These are phyloP conservation scores for Vanderwaltozyma verrucispora DNA, from an alignment of 805 yeast genomes.

Conservation along the genomic window DNA sequence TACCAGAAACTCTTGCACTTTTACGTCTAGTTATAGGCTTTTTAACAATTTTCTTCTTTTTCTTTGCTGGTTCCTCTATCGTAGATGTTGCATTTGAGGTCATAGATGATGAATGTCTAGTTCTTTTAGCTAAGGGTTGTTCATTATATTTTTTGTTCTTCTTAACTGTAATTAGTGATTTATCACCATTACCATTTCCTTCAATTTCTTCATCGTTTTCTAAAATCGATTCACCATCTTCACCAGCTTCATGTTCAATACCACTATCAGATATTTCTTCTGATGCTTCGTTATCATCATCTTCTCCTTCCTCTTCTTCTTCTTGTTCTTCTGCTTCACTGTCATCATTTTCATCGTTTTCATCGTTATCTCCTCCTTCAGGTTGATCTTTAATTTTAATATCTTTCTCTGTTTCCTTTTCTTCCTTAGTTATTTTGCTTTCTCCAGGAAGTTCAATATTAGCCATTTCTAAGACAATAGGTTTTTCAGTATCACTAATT, in stretches of 20 bases:
- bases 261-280: no score
- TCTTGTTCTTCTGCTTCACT: background rate
- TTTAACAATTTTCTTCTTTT: constrained; percentile 9
- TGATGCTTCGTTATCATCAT: constrained; percentile 4
- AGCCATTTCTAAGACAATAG: no score
- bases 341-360: constrained; percentile 3
- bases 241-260: background rate
- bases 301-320: constrained; percentile 4
- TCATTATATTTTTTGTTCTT: background rate
- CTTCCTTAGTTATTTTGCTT: no score
- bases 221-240: background rate
- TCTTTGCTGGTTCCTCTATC: constrained; percentile 12
- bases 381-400: constrained; percentile 1
- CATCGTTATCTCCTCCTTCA: constrained; percentile 4
- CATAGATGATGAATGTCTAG: constrained; percentile 12
- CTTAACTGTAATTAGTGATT: no score
- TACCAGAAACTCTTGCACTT: constrained; percentile 21
- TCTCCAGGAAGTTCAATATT: no score
- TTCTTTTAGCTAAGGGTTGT: constrained; percentile 19
- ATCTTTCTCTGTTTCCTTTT: constrained; percentile 38
- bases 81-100: background rate
- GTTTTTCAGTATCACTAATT: background rate
- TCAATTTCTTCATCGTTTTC: background rate
- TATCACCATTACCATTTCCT: background rate
- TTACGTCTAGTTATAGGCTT: constrained; percentile 1